phyloP scores from a whole-genome alignment of 179 eudicot genomes.

The Amaranthus tricolor region DNA sequence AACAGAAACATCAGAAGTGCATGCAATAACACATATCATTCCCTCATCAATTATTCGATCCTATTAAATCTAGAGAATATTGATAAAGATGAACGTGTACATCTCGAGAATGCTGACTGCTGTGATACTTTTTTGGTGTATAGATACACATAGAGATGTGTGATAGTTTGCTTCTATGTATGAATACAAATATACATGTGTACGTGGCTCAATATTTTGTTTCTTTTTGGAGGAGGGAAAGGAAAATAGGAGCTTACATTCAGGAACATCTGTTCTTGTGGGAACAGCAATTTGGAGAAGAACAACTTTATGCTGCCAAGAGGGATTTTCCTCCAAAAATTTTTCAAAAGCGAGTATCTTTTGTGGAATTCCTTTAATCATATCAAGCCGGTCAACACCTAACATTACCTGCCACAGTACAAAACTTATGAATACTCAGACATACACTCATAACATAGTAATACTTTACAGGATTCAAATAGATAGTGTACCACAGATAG shows the following conservation, averaged over 20 bases:
- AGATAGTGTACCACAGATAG: neutral
- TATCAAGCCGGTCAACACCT: constrained; percentile 98
- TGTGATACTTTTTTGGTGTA: too few species aligned
- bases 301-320: constrained; percentile 90
- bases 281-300: constrained; percentile 99
- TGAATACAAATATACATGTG: neutral
- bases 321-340: constrained; percentile 83
- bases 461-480: neutral
- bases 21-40: neutral
- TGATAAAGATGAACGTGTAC: neutral
- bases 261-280: constrained; percentile 98
- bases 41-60: neutral
- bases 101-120: too few species aligned
- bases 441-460: neutral
- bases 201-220: neutral
- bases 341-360: constrained; percentile 96
- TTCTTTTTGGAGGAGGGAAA: neutral
- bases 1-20: neutral
- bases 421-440: constrained; percentile 1
- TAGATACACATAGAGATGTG: too few species aligned
- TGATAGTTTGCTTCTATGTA: neutral
- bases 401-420: constrained; percentile 70
- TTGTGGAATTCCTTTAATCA: constrained; percentile 99
- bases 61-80: neutral
- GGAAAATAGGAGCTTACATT: constrained; percentile 53